These are phyloP conservation scores for Vigna nakashimae DNA, from an alignment of 306 rosid species.

Conservation along the genomic window DNA sequence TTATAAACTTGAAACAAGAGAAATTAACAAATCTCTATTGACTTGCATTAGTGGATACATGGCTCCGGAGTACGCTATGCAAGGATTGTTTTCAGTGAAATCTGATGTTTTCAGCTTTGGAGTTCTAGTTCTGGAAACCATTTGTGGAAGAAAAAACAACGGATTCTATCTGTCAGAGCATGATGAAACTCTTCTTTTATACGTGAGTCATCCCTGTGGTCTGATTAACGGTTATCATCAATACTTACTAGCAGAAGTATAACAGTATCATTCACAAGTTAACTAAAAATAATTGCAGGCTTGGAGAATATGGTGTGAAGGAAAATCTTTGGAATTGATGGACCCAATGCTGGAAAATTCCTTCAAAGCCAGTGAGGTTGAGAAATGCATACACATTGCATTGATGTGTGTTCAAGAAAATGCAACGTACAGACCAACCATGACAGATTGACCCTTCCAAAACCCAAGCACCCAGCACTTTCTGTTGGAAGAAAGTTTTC, in stretches of 20 bases:
- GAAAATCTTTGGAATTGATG: slow-evolving; percentile 47
- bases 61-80: not conserved
- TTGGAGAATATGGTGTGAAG: slow-evolving; percentile 59
- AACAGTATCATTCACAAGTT: not conserved
- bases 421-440: slow-evolving; percentile 59
- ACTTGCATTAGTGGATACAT: too few relatives aligned
- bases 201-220: not conserved
- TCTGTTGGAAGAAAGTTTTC: slow-evolving; percentile 22
- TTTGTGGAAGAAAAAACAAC: slow-evolving; percentile 37
- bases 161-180: slow-evolving; percentile 11
- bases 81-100: slow-evolving; percentile 14
- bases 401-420: slow-evolving; percentile 62
- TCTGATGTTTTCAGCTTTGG: slow-evolving; percentile 33
- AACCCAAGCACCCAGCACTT: slow-evolving; percentile 55
- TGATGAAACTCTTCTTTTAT: slow-evolving; percentile 28
- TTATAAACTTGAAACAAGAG: too few relatives aligned
- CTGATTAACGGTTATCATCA: not conserved
- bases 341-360: slow-evolving; percentile 48
- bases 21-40: too few relatives aligned
- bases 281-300: slow-evolving; percentile 39
- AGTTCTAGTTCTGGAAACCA: slow-evolving; percentile 44
- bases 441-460: slow-evolving; percentile 50
- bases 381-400: slow-evolving; percentile 55
- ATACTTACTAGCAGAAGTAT: not conserved
- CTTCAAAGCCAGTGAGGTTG: slow-evolving; percentile 27